Evolutionary conservation across 2,329 filamentous ascomycete species (phyloP).

Genomic region (Pestalotiopsis sp.): DNA sequence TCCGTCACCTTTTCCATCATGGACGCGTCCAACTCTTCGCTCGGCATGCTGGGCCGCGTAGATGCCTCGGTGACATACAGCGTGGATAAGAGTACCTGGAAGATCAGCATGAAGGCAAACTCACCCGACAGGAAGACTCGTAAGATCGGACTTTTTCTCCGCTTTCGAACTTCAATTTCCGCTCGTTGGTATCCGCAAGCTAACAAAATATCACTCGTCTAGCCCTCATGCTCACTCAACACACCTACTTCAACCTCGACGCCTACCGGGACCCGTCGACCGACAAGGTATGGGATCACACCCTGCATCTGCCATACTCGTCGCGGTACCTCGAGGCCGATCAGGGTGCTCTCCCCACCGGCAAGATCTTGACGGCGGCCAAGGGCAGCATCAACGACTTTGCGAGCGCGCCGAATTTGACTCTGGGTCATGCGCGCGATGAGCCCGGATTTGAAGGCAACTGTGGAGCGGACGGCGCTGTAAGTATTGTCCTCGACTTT

Average conservation of each 20-base stretch:
- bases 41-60: constrained; percentile 64
- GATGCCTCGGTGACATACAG: constrained; percentile 64
- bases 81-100: constrained; percentile 56
- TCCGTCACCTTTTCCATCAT: constrained; percentile 68
- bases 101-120: constrained; percentile 61
- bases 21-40: constrained; percentile 57
- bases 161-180: constrained; percentile 1
- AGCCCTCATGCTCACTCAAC: constrained; percentile 65
- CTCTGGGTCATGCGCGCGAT: constrained; percentile 62
- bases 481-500: not conserved
- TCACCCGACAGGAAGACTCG: constrained; percentile 50
- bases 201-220: not conserved
- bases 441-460: constrained; percentile 60
- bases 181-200: constrained; percentile 18
- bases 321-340: constrained; percentile 59
- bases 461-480: constrained; percentile 59
- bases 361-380: constrained; percentile 58
- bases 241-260: constrained; percentile 71
- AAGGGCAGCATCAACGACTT: constrained; percentile 64
- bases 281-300: constrained; percentile 60
- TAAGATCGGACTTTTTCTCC: constrained; percentile 21
- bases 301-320: constrained; percentile 63
- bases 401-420: constrained; percentile 60
- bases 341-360: constrained; percentile 59
- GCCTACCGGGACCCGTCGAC: constrained; percentile 61